Evolutionary conservation across 108 stramenopile genomes (phyloP), one percentile per base, ranked within the genome.

Genomic region (Skeletonema potamos): DNA sequence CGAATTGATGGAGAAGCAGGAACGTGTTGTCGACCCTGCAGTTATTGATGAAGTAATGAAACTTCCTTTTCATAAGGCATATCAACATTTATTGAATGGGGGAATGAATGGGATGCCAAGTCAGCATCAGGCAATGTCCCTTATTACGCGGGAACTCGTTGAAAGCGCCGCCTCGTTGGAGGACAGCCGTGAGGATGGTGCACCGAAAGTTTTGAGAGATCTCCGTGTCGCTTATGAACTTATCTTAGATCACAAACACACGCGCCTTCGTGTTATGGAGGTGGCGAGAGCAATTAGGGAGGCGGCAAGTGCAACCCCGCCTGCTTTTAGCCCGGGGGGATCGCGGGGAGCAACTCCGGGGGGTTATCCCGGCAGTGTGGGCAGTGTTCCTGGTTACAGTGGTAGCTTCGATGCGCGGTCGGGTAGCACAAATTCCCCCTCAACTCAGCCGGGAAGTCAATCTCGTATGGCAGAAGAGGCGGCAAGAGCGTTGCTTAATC

Each of bases 211-310:
- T 27, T 68, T 96, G 62, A 74, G 88, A 69, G 94, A 96, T 73
- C 77, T 98, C 34, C 91, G 95, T 7, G 96, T 96, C 62, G 97
- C 97, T 36, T 98, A 98, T 70, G 98, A 98, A 81, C 88, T 98
- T 7, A 93, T 98, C 63, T 85, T 98, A 22, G 98, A 97, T 82
- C 94, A 97, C 76, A 98, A 98, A 69, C 94, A 96, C 63, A 96
- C 96, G 7, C 89, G 94, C 32, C 87, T 96, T 27, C 90, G 98
- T 56, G 96, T 95, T 27, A 96, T 93, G 91, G 96, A 97, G 67
- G 89, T 95, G 6, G 94, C 94, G 13, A 74, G 92, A 51, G 94
- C 96, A 6, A 96, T 96, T 46, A 78, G 86, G 65, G 94, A 96
- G 81, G 94, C 94, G 10, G 89, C 92, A n/a, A 91, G 89, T 65